phyloP scores from a whole-genome alignment of 73 alveolate species.

The Tetrahymena thermophila region DNA sequence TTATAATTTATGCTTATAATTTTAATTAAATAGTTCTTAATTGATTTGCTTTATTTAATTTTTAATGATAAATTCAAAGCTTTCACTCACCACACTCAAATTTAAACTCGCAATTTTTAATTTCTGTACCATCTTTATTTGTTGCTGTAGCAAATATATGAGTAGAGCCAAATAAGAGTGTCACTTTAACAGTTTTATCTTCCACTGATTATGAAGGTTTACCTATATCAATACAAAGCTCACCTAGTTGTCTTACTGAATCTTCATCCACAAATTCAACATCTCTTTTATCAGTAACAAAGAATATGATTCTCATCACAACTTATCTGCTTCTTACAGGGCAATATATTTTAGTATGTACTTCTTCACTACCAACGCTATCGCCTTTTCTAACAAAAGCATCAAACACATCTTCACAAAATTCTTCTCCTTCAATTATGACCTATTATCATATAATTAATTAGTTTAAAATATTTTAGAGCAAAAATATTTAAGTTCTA shows the following conservation, averaged over 20 bases:
- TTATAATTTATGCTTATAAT: neutral
- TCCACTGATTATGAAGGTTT: conserved; percentile 90
- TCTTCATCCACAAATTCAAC: conserved; percentile 95
- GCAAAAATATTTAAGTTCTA: no score
- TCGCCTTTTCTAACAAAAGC: conserved; percentile 93
- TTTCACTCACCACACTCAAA: conserved; percentile 71
- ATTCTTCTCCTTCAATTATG: conserved; percentile 96
- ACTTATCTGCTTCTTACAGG: conserved; percentile 97
- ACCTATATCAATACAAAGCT: conserved; percentile 94
- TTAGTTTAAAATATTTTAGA: neutral
- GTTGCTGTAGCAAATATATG: conserved; percentile 93
- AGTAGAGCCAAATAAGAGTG: conserved; percentile 92
- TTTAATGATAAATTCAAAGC: neutral
- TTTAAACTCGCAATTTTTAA: conserved; percentile 92
- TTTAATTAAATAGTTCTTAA: neutral
- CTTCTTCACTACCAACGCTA: conserved; percentile 95
- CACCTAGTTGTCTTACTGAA: conserved; percentile 89
- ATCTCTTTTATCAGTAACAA: conserved; percentile 82
- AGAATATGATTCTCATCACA: conserved; percentile 93
- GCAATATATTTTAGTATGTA: conserved; percentile 91
- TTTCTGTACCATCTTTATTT: conserved; percentile 92
- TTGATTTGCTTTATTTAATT: neutral
- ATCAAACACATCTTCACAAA: conserved; percentile 98
- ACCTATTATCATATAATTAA: neutral
- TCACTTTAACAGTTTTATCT: conserved; percentile 95